Evolutionary conservation across 2,329 filamentous ascomycete genomes (phyloP).

Genomic region (Calonectria hawksworthii): DNA sequence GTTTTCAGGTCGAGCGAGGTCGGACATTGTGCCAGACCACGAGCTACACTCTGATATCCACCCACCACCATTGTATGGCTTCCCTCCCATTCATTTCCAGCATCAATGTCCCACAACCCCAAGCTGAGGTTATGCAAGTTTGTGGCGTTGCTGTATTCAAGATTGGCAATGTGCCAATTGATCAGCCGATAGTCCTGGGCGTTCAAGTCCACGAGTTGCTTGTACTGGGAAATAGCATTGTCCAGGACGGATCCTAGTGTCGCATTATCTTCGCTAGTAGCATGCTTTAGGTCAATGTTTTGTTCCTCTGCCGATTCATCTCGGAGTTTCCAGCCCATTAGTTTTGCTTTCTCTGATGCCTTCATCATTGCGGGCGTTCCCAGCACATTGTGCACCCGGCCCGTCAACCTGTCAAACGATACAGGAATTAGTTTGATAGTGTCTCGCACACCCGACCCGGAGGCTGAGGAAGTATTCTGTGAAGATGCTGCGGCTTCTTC

Average conservation of each 20-base stretch:
- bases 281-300: conserved; percentile 78
- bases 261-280: conserved; percentile 74
- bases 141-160: conserved; percentile 96
- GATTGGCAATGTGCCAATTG: conserved; percentile 98
- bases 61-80: conserved; percentile 94
- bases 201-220: conserved; percentile 83
- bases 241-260: conserved; percentile 94
- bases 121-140: conserved; percentile 90
- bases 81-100: conserved; percentile 97
- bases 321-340: conserved; percentile 87
- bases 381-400: conserved; percentile 78
- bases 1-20: conserved; percentile 82
- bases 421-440: conserved; percentile 72
- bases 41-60: conserved; percentile 93
- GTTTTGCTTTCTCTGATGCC: conserved; percentile 81
- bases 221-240: conserved; percentile 90
- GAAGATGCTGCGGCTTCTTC: conserved; percentile 79
- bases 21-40: conserved; percentile 85
- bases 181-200: conserved; percentile 90
- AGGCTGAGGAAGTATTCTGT: conserved; percentile 66
- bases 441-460: conserved; percentile 66
- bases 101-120: conserved; percentile 95
- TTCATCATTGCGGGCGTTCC: conserved; percentile 78
- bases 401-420: conserved; percentile 78
- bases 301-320: conserved; percentile 72